Evolutionary conservation across 169 alveolate genomes (phyloP), one percentile per base, ranked within the genome.

Genomic region (Plasmodium ovale): DNA sequence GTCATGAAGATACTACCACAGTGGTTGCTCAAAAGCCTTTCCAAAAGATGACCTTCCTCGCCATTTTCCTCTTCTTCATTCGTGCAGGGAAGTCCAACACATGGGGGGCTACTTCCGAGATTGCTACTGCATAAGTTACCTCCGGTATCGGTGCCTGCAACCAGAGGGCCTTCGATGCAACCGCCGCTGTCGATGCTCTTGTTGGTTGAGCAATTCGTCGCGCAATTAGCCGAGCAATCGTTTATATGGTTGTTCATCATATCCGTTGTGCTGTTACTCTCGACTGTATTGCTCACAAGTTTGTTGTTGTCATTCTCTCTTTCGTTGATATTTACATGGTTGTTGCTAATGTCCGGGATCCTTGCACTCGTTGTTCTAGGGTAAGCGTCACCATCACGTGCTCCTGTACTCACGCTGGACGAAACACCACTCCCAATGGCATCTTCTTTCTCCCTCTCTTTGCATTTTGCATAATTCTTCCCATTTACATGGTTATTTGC

Each of bases 211-310:
- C 21, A 51, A 4, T 51, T 51, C 3, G 6, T 51, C 14, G 5
- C 19, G 44, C 35, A 42, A 53, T 25, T 16, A 9, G 23, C 60
- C n/a, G n/a, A n/a, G 31, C 9, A 21, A 47, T 68, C 42, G 5
- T 1, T 23, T 33, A 19, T 0, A 27, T 44, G 37, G 31, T 44
- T 42, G 44, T 68, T 68, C 14, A 42, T 53, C 64, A 42, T 68
- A 19, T 68, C 82, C 1, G 64, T 68, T 27, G 82, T 68, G 64
- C 42, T 44, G 10, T 68, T 68, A 19, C 33, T 68, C 1, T 54
- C 60, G 33, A 0, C 64, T 0, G 60, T 49, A 53, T 53, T 68
- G 16, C 33, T 68, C 19, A 44, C 64, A 44, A 42, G 44, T 6
- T 37, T 68, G 19, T 12, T 68, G 56, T 7, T 65, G 7, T 65